Conservation (phyloP, 2,329 filamentous ascomycete species). For the Cryphonectria naterciae region DNA sequence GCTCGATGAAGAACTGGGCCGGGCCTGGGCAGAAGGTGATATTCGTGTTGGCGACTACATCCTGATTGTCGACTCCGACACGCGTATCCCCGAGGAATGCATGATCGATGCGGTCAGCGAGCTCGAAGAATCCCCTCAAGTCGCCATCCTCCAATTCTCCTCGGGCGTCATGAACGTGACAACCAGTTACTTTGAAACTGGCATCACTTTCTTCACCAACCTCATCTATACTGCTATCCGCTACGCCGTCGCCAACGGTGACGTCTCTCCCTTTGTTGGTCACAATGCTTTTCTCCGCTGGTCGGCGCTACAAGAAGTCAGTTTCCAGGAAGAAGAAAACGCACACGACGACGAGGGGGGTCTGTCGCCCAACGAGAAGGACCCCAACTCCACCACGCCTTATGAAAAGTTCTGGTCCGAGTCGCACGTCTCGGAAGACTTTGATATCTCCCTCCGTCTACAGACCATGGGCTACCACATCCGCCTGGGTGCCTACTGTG, state of each 20-base stretch:
- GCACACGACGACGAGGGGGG: neutral
- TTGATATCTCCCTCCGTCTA: slow-evolving; percentile 79
- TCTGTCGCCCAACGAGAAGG: slow-evolving; percentile 6
- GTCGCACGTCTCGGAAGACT: slow-evolving; percentile 78
- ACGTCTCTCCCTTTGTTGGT: slow-evolving; percentile 80
- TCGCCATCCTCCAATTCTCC: slow-evolving; percentile 78
- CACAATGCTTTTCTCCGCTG: slow-evolving; percentile 79
- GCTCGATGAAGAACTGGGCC: slow-evolving; percentile 64
- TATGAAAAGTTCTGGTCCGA: slow-evolving; percentile 85
- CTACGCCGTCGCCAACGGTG: slow-evolving; percentile 76
- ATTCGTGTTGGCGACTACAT: slow-evolving; percentile 87
- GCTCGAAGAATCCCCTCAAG: slow-evolving; percentile 79
- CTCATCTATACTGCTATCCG: slow-evolving; percentile 77
- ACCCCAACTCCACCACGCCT: slow-evolving; percentile 32
- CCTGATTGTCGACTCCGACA: slow-evolving; percentile 77
- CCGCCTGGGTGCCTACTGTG: slow-evolving; percentile 72
- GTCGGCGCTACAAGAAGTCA: slow-evolving; percentile 75
- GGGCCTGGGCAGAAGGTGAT: slow-evolving; percentile 82
- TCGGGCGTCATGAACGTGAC: slow-evolving; percentile 81
- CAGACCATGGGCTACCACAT: slow-evolving; percentile 75
- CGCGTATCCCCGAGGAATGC: slow-evolving; percentile 76
- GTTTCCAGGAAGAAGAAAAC: slow-evolving; percentile 69
- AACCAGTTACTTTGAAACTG: slow-evolving; percentile 72
- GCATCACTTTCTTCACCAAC: slow-evolving; percentile 73
- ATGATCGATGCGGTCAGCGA: slow-evolving; percentile 79